These are phyloP conservation scores for Arthrobotrys pseudoclavata DNA, from an alignment of 2,329 filamentous ascomycete species.

Conservation along the genomic window DNA sequence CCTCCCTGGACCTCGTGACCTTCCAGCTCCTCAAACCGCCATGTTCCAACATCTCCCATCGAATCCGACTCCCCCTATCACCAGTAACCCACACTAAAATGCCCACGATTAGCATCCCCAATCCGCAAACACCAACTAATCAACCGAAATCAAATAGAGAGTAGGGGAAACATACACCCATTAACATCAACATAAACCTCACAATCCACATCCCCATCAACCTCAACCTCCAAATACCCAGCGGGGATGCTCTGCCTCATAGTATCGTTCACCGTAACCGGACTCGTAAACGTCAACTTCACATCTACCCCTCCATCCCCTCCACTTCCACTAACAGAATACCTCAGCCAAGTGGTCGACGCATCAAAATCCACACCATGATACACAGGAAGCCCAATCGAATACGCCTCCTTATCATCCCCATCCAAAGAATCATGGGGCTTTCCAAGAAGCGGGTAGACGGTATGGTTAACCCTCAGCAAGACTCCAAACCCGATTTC, in stretches of 20 bases:
- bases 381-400: constrained; percentile 68
- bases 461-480: constrained; percentile 68
- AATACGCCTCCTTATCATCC: constrained; percentile 63
- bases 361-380: constrained; percentile 69
- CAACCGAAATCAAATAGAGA: background rate
- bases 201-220: constrained; percentile 76
- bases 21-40: constrained; percentile 76
- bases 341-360: constrained; percentile 70
- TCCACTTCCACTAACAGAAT: constrained; percentile 64
- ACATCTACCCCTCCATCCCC: constrained; percentile 64
- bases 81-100: constrained; percentile 81
- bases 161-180: constrained; percentile 66
- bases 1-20: constrained; percentile 73
- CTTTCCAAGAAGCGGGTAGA: constrained; percentile 71
- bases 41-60: constrained; percentile 74
- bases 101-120: constrained; percentile 62
- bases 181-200: constrained; percentile 78
- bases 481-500: constrained; percentile 72
- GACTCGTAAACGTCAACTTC: constrained; percentile 75
- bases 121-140: constrained; percentile 66
- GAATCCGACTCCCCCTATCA: constrained; percentile 76
- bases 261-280: constrained; percentile 84
- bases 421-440: constrained; percentile 67
- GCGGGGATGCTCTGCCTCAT: constrained; percentile 85
- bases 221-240: constrained; percentile 79